Conservation (phyloP, 2,329 filamentous ascomycete species). For the Neopestalotiopsis rosae region DNA sequence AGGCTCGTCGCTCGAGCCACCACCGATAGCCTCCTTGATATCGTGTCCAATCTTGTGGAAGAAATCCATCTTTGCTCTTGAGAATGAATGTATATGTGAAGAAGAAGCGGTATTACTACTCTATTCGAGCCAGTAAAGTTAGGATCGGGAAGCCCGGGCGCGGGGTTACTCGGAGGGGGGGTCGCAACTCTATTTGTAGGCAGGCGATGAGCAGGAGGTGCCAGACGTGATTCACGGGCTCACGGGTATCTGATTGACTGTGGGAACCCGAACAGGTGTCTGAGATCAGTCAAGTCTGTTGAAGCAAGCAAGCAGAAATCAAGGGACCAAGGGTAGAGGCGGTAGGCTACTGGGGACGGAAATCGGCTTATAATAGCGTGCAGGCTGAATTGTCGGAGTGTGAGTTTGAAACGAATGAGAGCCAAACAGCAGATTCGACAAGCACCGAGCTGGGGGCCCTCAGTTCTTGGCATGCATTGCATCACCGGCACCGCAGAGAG, state of each 20-base stretch:
- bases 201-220: neutral
- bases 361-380: neutral
- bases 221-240: neutral
- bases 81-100: neutral
- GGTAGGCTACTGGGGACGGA: neutral
- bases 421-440: neutral
- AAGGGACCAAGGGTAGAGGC: neutral
- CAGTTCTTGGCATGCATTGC: slow-evolving; percentile 1
- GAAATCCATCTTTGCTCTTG: slow-evolving; percentile 42
- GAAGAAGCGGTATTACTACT: neutral
- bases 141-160: neutral
- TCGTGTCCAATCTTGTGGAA: slow-evolving; percentile 51
- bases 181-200: slow-evolving; percentile 3
- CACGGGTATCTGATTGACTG: neutral
- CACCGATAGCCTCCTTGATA: slow-evolving; percentile 45
- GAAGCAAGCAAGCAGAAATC: neutral
- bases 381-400: neutral
- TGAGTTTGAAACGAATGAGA: neutral
- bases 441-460: neutral
- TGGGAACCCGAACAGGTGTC: neutral
- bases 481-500: slow-evolving; percentile 1
- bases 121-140: neutral
- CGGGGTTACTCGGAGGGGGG: neutral
- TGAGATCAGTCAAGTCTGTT: neutral
- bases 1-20: slow-evolving; percentile 37